Base-by-base conservation (phyloP, 2,329 filamentous ascomycete genomes). In the Aspergillus calidoustus region DNA sequence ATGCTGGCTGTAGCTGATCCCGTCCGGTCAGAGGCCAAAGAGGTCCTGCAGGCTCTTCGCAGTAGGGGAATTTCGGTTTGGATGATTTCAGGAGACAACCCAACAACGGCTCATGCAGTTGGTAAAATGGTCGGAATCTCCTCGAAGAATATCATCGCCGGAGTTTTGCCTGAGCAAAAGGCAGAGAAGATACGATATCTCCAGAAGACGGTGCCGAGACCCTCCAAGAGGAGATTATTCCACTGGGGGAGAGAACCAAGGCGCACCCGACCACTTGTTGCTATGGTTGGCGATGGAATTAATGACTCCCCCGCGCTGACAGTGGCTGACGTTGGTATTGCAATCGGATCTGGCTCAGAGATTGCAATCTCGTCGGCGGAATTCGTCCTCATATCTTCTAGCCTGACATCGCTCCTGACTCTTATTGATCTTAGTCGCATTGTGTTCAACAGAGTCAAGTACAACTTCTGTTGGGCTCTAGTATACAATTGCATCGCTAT, bases 261-360 rank as follows among this genome's bases (percentile, higher is more conserved):
- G 48, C 48, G 48, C 48, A 51, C 48, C 48, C 28, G 48, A 34
- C 25, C 48, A 51, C 48, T 92, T 1, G 34, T 38, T 38, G 34
- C 34, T 38, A 38, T 38, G 34, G 34, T 38, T 38, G 91, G 91
- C 41, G 91, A 94, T 69, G 91, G 91, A n/a, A 91, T 93, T 69
- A 94, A 94, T 70, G 91, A 94, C 70, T 89, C 91, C 0, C 91
- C n/a, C n/a, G n/a, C n/a, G n/a, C n/a, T n/a, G n/a, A n/a, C n/a
- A n/a, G n/a, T n/a, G n/a, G n/a, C n/a, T 7, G 91, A 95, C 67
- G 86, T 93, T 1, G 90, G 90, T 57, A 92, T 95, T 62, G 89
- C 91, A 1, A 86, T 94, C 61, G 90, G 89, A 1, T 88, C 86
- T 1, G 91, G 91, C 7, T 91, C 88, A 0, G 91, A 94, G 72